A percentile compares a stretch with the other conserved stretches of the same genome.
Conservation (phyloP, 345 rosid genomes). For the Brassica cretica region DNA sequence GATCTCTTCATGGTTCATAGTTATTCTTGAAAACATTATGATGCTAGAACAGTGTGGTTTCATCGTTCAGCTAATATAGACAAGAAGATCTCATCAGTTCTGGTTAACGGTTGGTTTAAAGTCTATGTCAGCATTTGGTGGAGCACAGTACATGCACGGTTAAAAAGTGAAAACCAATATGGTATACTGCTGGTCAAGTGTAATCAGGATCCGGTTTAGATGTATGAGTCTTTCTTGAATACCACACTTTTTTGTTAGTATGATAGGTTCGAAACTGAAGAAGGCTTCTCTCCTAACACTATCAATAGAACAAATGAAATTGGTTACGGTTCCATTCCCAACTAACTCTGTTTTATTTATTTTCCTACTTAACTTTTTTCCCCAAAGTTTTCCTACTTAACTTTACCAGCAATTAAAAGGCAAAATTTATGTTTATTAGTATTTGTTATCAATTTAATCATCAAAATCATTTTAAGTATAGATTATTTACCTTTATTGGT, state of each 20-base stretch:
- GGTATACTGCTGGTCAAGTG: conserved; percentile 3
- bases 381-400: no score
- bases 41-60: conserved; percentile 1
- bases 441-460: not conserved
- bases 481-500: not conserved
- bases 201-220: conserved; percentile 20
- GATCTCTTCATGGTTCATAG: not conserved
- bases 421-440: not conserved
- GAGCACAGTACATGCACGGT: not conserved
- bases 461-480: not conserved
- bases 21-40: not conserved
- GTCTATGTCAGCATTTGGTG: conserved; percentile 19
- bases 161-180: not conserved
- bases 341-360: conserved; percentile 15
- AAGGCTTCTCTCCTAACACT: conserved; percentile 39
- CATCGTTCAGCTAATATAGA: not conserved
- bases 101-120: conserved; percentile 11
- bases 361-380: conserved; percentile 35
- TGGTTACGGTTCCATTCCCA: conserved; percentile 35
- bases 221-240: not conserved
- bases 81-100: not conserved
- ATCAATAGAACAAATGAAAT: conserved; percentile 26
- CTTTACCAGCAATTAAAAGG: conserved; percentile 20
- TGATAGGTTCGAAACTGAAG: conserved; percentile 33
- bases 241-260: conserved; percentile 18